These are phyloP conservation scores for Melastoma candidum DNA, from an alignment of 441 rosid species.

Conservation along the genomic window DNA sequence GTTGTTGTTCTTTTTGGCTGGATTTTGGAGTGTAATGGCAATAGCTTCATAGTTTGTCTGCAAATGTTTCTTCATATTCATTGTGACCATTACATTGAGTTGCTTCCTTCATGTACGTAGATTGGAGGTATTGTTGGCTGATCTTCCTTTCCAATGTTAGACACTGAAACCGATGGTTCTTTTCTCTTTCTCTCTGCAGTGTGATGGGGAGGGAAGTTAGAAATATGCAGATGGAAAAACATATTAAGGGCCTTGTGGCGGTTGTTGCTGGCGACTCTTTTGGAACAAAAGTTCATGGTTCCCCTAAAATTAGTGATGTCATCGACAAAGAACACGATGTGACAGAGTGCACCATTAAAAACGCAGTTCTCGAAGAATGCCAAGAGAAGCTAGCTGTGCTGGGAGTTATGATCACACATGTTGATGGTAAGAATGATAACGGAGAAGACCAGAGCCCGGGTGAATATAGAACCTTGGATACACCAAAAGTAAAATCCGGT, in stretches of 20 bases:
- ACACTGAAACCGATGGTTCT: conserved; percentile 3
- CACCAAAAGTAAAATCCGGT: conserved; percentile 21
- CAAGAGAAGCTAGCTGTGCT: conserved; percentile 33
- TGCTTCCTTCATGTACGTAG: too few species aligned
- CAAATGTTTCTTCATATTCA: too few species aligned
- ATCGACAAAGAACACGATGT: too few species aligned
- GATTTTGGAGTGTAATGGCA: too few species aligned
- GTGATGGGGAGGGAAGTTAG: conserved; percentile 73
- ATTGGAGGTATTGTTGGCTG: neutral
- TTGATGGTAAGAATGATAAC: conserved; percentile 26
- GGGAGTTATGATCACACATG: conserved; percentile 37
- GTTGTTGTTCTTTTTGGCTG: too few species aligned
- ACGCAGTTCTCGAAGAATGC: conserved; percentile 23
- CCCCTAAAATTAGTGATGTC: too few species aligned
- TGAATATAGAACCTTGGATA: conserved; percentile 18
- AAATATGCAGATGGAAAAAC: conserved; percentile 50
- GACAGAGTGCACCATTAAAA: conserved; percentile 29
- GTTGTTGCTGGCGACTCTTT: conserved; percentile 23
- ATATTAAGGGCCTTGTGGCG: conserved; percentile 30
- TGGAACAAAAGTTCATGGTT: conserved; percentile 20
- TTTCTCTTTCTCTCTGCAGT: conserved; percentile 30
- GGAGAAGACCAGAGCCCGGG: conserved; percentile 26
- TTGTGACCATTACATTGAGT: too few species aligned
- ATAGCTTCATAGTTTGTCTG: too few species aligned
- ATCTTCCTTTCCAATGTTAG: neutral